phyloP scores from a whole-genome alignment of 2,329 filamentous ascomycete species.

The Cladosporium sp. region DNA sequence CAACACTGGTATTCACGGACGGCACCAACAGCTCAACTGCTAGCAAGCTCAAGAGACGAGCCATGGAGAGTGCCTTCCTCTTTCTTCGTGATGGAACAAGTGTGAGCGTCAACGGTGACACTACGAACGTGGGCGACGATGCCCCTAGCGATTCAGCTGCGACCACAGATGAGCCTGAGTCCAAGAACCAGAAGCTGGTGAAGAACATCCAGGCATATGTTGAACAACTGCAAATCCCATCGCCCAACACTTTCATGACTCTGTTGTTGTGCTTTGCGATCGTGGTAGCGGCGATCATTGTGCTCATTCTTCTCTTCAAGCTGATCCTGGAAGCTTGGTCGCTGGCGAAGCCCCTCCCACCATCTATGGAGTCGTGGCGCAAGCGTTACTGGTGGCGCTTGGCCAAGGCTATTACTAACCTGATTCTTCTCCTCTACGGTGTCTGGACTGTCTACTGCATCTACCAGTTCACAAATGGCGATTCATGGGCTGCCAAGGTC shows the following conservation, averaged over 20 bases:
- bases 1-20: slow-evolving; percentile 68
- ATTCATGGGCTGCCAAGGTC: slow-evolving; percentile 86
- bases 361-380: slow-evolving; percentile 75
- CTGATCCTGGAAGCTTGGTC: slow-evolving; percentile 88
- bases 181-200: slow-evolving; percentile 54
- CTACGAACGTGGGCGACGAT: slow-evolving; percentile 24
- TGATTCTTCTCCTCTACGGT: slow-evolving; percentile 89
- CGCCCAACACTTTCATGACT: slow-evolving; percentile 94
- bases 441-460: slow-evolving; percentile 95
- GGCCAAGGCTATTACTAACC: slow-evolving; percentile 78
- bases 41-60: slow-evolving; percentile 20
- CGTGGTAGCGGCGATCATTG: slow-evolving; percentile 74
- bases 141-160: slow-evolving; percentile 6
- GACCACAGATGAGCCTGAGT: slow-evolving; percentile 15
- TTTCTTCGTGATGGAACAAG: slow-evolving; percentile 30
- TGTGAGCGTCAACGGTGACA: slow-evolving; percentile 40
- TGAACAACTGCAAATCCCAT: slow-evolving; percentile 79
- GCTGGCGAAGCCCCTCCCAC: slow-evolving; percentile 80
- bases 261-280: slow-evolving; percentile 85
- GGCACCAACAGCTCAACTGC: slow-evolving; percentile 47
- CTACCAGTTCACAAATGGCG: slow-evolving; percentile 88
- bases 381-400: slow-evolving; percentile 96
- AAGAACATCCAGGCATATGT: slow-evolving; percentile 76
- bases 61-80: slow-evolving; percentile 22
- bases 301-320: slow-evolving; percentile 85